phyloP scores from a whole-genome alignment of 2,329 filamentous ascomycete species.

The Stachybotrys elegans region DNA sequence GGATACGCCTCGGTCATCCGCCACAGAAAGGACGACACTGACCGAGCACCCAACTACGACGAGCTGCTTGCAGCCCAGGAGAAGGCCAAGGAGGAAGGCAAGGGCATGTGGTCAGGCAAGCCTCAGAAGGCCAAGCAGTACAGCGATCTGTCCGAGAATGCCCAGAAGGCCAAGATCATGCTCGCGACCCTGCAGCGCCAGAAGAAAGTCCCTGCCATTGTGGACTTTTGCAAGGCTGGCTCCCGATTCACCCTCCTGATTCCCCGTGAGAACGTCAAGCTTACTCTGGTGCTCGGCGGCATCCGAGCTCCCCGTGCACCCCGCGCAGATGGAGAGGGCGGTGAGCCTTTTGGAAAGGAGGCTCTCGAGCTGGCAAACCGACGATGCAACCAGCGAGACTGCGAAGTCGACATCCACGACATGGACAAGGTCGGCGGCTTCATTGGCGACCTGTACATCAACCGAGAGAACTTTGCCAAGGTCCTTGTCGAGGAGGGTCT shows the following conservation, averaged over 20 bases:
- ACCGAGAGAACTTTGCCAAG: conserved; percentile 94
- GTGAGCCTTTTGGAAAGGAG: conserved; percentile 93
- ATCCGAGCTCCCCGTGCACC: conserved; percentile 88
- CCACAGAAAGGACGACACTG: conserved; percentile 90
- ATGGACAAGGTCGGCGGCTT: conserved; percentile 97
- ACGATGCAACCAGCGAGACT: conserved; percentile 88
- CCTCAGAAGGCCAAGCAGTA: conserved; percentile 76
- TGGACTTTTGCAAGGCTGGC: conserved; percentile 97
- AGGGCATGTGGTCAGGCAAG: conserved; percentile 94
- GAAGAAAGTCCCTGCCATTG: conserved; percentile 85
- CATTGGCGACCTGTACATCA: conserved; percentile 90
- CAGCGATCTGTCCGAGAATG: conserved; percentile 83
- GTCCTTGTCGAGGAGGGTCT: conserved; percentile 88
- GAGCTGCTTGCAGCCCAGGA: conserved; percentile 77
- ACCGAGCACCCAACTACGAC: conserved; percentile 91
- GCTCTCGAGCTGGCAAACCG: conserved; percentile 86
- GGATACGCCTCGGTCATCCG: conserved; percentile 93
- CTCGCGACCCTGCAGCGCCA: conserved; percentile 82
- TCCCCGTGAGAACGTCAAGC: conserved; percentile 86
- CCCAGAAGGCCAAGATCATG: conserved; percentile 95
- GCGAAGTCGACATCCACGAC: conserved; percentile 91
- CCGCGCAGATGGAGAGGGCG: conserved; percentile 66
- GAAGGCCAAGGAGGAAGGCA: conserved; percentile 77
- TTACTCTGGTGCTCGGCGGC: conserved; percentile 90
- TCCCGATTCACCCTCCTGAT: conserved; percentile 90